A percentile compares a stretch with the other conserved stretches of the same genome.
Evolutionary conservation across 495 filamentous ascomycete genomes (phyloP).

Genomic region (Podospora fimiseda): DNA sequence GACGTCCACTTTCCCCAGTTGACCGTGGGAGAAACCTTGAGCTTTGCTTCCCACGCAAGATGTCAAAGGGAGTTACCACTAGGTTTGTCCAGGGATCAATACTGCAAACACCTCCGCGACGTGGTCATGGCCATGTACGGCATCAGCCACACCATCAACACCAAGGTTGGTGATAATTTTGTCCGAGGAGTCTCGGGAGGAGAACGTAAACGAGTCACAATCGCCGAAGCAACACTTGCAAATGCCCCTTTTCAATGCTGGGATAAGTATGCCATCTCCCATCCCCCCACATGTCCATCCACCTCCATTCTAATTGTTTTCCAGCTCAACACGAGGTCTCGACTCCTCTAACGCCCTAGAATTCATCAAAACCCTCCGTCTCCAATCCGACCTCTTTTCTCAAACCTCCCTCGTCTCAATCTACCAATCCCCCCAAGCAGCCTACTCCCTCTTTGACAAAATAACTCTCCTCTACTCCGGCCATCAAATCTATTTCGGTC

Average conservation of each 20-base stretch:
- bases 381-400: constrained; percentile 44
- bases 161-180: constrained; percentile 75
- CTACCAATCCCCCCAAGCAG: constrained; percentile 65
- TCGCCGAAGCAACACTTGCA: constrained; percentile 35
- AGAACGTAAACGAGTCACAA: constrained; percentile 47
- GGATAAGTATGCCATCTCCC: neutral
- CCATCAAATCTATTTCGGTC: constrained; percentile 58
- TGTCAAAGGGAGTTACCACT: neutral
- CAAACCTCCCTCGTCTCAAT: constrained; percentile 58
- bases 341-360: constrained; percentile 44
- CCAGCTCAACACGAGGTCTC: constrained; percentile 48
- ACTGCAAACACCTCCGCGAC: neutral
- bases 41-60: neutral
- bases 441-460: constrained; percentile 60
- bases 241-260: neutral
- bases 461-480: constrained; percentile 57
- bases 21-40: neutral
- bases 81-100: neutral
- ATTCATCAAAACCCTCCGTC: constrained; percentile 39
- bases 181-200: constrained; percentile 61
- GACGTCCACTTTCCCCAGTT: neutral
- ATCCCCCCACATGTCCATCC: neutral
- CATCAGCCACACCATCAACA: constrained; percentile 52
- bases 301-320: constrained; percentile 39
- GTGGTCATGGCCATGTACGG: constrained; percentile 38